Percentiles rank a stretch among this genome's conserved stretches.
Conservation (phyloP, 768 basidiomycete species). For the Termitomyces sp. region DNA sequence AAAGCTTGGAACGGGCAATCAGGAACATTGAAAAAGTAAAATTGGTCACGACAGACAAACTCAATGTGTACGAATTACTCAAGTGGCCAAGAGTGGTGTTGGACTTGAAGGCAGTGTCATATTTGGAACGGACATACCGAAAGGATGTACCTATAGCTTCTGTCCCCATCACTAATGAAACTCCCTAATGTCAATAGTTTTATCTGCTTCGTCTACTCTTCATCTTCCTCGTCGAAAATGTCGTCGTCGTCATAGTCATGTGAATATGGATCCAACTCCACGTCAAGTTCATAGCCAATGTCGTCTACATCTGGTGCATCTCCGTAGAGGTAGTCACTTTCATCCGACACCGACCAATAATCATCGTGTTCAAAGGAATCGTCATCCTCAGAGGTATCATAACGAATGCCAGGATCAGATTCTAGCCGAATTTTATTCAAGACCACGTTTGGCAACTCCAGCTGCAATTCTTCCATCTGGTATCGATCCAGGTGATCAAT, state of each 20-base stretch:
- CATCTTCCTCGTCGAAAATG: not conserved
- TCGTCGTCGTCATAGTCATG: not conserved
- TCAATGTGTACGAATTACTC: slow-evolving; percentile 78
- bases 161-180: not conserved
- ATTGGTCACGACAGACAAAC: slow-evolving; percentile 54
- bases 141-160: slow-evolving; percentile 31
- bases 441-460: not conserved
- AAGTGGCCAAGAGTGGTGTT: slow-evolving; percentile 79
- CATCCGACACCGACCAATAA: not conserved
- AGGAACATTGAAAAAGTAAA: slow-evolving; percentile 69
- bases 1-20: slow-evolving; percentile 53
- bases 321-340: not conserved
- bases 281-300: not conserved
- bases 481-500: not conserved
- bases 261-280: not conserved
- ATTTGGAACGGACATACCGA: slow-evolving; percentile 58
- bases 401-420: not conserved
- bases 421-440: not conserved
- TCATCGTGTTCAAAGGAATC: not conserved
- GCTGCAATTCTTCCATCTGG: not conserved
- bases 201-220: not conserved
- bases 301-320: not conserved
- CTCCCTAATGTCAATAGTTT: not conserved
- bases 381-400: not conserved
- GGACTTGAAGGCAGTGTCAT: slow-evolving; percentile 79